Conservation (phyloP, 495 filamentous ascomycete genomes). For the Xylaria castorea region DNA sequence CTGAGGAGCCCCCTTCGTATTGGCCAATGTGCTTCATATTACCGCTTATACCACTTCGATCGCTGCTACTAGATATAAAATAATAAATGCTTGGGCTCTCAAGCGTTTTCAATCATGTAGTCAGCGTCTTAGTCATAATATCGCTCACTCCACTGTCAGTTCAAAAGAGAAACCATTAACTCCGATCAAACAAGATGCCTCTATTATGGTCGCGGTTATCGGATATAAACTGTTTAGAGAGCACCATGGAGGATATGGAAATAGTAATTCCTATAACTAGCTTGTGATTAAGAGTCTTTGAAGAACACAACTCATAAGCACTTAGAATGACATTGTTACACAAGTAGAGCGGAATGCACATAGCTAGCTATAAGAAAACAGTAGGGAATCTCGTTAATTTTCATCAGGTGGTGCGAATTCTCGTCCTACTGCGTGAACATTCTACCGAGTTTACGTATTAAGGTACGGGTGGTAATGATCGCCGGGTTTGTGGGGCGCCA, state of each 20-base stretch:
- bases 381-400: background rate
- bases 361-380: background rate
- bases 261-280: background rate
- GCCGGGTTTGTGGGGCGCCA: background rate
- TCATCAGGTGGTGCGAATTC: background rate
- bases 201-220: background rate
- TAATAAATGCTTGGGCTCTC: background rate
- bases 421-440: background rate
- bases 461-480: background rate
- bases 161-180: background rate
- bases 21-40: background rate
- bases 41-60: background rate
- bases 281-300: no score
- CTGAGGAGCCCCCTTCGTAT: background rate
- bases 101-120: background rate
- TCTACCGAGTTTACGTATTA: background rate
- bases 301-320: background rate
- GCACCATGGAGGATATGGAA: background rate
- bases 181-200: background rate
- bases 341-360: background rate
- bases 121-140: background rate
- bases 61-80: background rate
- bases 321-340: background rate
- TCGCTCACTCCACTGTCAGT: background rate
- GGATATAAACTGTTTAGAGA: background rate